Evolutionary conservation across 805 yeast species (phyloP), one percentile per base, ranked within the genome.

Genomic region (Cyberlindnera euphorbiae): DNA sequence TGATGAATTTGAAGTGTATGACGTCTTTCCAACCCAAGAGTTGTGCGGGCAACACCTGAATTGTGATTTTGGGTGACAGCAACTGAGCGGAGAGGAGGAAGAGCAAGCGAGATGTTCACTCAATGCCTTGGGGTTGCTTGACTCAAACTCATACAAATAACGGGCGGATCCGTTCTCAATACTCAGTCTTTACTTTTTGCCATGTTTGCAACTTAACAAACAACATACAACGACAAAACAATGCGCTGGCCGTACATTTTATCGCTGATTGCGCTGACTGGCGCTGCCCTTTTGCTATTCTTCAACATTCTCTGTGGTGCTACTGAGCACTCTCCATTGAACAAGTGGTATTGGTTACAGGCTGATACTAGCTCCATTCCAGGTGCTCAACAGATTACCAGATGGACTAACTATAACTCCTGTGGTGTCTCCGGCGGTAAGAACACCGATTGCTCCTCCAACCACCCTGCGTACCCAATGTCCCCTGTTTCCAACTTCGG

Each of bases 341-440:
- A 74, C 52, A 62, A 69, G 41, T 82, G 86, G 60, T 88, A 82
- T 64, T 87, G 93, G 89, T 55, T 89, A 28, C 67, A 77, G 53
- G 95, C 87, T 18, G 80, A 79, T 51, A 87, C 96, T 33, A 52
- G 60, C 14, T 56, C 62, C 28, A 63, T 67, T 38, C 64, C 72
- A 17, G 49, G 54, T 6, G 61, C 65, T 13, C 63, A 70, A 19
- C 37, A 50, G 3, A 55, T 60, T 12, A 66, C 86, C 3, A 77
- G 89, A 50, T 89, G 96, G 96, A 82, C 89, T 9, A 75, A 75
- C 60, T 89, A 90, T 73, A 79, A 81, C 44, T 67, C 79, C 50
- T 67, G 71, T 44, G 71, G 69, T 19, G 56, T 50, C 26, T 53
- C 50, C 12, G 68, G 71, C 44, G 73, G 74, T 37, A 44, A 55